A percentile compares a stretch with the other conserved stretches of the same genome.
Conservation (phyloP, 2,329 filamentous ascomycete species). For the Aspergillus pseudotamarii region DNA sequence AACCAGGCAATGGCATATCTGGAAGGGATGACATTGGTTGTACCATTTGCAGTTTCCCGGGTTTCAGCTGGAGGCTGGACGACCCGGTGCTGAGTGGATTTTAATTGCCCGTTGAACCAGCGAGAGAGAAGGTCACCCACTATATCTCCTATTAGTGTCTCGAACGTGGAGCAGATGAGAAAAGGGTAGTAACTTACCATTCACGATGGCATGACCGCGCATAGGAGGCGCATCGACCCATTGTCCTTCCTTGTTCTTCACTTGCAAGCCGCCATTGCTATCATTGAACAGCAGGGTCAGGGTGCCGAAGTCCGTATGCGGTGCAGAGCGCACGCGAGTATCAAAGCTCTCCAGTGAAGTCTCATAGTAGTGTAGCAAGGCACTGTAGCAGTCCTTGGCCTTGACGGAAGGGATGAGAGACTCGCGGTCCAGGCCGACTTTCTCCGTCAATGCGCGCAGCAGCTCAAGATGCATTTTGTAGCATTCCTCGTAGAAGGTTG, state of each 20-base stretch:
- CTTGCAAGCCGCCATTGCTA: conserved; percentile 7
- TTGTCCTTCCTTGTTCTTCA: conserved; percentile 1
- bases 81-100: conserved; percentile 9
- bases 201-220: conserved; percentile 10
- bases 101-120: conserved; percentile 12
- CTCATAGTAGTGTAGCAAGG: conserved; percentile 10
- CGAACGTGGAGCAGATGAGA: no score
- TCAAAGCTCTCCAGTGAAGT: background rate
- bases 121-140: conserved; percentile 11
- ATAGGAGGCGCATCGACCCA: conserved; percentile 12
- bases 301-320: conserved; percentile 11
- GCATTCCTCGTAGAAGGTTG: conserved; percentile 11
- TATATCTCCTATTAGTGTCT: background rate
- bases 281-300: conserved; percentile 11
- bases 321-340: conserved; percentile 2
- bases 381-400: conserved; percentile 8
- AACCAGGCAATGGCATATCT: conserved; percentile 14
- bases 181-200: background rate
- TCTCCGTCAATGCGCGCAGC: conserved; percentile 6
- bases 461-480: conserved; percentile 7
- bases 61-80: conserved; percentile 1
- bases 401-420: conserved; percentile 8
- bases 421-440: conserved; percentile 5
- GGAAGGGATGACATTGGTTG: conserved; percentile 1
- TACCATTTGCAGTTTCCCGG: background rate